phyloP scores from a whole-genome alignment of 805 yeast genomes.

The Cyberlindnera meyerae region DNA sequence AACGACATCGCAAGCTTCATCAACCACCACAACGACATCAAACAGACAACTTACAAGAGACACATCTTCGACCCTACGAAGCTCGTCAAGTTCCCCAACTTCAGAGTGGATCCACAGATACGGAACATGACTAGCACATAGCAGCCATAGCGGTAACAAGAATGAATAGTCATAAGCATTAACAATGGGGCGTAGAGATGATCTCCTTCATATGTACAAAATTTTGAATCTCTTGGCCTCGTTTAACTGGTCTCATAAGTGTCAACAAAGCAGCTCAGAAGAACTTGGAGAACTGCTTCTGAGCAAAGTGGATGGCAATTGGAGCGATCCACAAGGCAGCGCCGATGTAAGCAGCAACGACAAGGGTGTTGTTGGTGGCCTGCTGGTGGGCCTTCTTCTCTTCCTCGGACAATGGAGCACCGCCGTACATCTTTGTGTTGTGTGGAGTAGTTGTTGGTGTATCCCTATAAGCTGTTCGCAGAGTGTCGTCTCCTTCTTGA shows the following conservation, averaged over 20 bases:
- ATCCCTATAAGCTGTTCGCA: too few species aligned
- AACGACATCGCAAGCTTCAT: conserved; percentile 9
- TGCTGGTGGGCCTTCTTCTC: conserved; percentile 64
- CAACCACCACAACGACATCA: conserved; percentile 14
- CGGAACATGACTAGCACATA: conserved; percentile 1
- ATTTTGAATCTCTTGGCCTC: not conserved
- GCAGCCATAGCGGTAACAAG: not conserved
- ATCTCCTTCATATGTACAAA: not conserved
- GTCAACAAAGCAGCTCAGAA: not conserved
- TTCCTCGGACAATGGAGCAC: conserved; percentile 57
- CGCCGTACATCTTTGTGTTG: conserved; percentile 35
- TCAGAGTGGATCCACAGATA: conserved; percentile 9
- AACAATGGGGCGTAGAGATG: not conserved
- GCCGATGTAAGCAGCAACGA: conserved; percentile 57
- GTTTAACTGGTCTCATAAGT: too few species aligned
- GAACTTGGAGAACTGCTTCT: conserved; percentile 35
- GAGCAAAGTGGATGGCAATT: conserved; percentile 48
- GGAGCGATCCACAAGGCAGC: conserved; percentile 57
- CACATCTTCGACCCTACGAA: conserved; percentile 12
- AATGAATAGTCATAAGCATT: not conserved
- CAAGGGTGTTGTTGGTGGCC: conserved; percentile 54
- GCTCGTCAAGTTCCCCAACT: conserved; percentile 10
- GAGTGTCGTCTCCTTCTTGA: too few species aligned
- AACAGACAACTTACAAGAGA: conserved; percentile 20
- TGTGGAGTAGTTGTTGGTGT: not conserved